Evolutionary conservation across 306 rosid genomes (phyloP), one percentile per base, ranked within the genome.

Genomic region (Cajanus cajan): DNA sequence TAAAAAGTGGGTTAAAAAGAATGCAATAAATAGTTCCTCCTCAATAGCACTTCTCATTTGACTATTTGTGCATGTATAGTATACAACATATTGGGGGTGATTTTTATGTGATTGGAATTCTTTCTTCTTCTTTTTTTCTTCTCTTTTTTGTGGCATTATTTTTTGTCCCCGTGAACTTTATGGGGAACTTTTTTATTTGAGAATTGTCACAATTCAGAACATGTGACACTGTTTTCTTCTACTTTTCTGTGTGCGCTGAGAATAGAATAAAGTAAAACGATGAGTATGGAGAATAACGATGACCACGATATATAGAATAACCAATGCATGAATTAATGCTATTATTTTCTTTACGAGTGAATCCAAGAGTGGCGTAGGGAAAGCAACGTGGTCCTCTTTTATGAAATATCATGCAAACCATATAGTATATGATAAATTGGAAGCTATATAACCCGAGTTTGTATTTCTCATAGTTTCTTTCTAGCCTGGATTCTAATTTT

Each of bases 331-430:
- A 73, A 18, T 39, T 66, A 5, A 65, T 77, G 74, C 75, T 67
- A 66, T 70, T 67, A 66, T 70, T 80, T 80, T 71, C 64, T 70
- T 31, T 68, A 34, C 22, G 73, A 74, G 63, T 78, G 52, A 87
- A 74, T 85, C 84, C 68, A 72, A 83, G 33, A 18, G 43, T 67
- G 82, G 48, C 44, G 68, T 57, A 18, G 21, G 40, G 52, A 81
- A 88, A 77, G 90, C 66, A 40, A 43, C 25, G 78, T 73, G 89
- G 89, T 77, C 90, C 85, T 22, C 22, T 15, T 50, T 67, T 36
- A 59, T 80, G 54, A 73, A 83, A 64, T 37, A 19, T 25, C 47
- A 61, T 33, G 41, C 41, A 48, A 77, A 59, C 48, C 70, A 31
- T 71, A 66, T 82, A 78, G 40, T 59, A 51, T 71, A 66, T 82